Evolutionary conservation across 805 yeast species (phyloP), one percentile per base, ranked within the genome.

Genomic region (Saccharomycopsis javanensis): DNA sequence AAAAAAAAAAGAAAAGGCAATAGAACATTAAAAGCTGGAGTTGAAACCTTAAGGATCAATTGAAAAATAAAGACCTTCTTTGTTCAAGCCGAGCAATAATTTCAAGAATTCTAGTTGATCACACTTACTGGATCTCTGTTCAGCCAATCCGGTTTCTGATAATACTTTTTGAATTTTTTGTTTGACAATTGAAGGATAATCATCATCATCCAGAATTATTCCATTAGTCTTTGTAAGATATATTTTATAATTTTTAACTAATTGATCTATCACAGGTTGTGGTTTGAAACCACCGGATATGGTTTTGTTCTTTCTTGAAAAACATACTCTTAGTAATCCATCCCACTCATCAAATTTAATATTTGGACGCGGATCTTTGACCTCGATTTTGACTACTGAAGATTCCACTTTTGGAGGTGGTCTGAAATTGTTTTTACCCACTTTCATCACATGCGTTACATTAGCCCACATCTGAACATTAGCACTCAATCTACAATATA

Each of bases 381-480:
- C 84, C 71, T 92, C 98, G 37, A 94, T 82, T 66, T 96, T 80
- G 18, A 94, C 98, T 52, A 94, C 99, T 35, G 96, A 85, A 0
- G 97, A 90, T 70, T 94, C 99, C 58, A 94, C 99, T 70, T 94
- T 91, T 58, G 99, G 99, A 10, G 99, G 99, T 25, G 99, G 99
- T 65, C 97, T 79, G 76, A 94, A 94, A 68, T 94, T 94, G 68
- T 94, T 94, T 68, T 83, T 86, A 25, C 98, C 98, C 31, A 94
- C 99, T 71, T 94, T 94, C 99, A 94, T 94, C 55, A 94, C 88
- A 69, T 94, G 99, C 6, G 96, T 90, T 15, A 94, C 97, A 63
- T 88, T 88, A n/a, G 97, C 97, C 97, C 98, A 94, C 98, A 94
- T 92, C 68, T 94, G 99, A 1, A 94, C 98, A 67, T 94, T 94